Evolutionary conservation across 345 rosid species (phyloP).

Genomic region (Murraya koenigii): DNA sequence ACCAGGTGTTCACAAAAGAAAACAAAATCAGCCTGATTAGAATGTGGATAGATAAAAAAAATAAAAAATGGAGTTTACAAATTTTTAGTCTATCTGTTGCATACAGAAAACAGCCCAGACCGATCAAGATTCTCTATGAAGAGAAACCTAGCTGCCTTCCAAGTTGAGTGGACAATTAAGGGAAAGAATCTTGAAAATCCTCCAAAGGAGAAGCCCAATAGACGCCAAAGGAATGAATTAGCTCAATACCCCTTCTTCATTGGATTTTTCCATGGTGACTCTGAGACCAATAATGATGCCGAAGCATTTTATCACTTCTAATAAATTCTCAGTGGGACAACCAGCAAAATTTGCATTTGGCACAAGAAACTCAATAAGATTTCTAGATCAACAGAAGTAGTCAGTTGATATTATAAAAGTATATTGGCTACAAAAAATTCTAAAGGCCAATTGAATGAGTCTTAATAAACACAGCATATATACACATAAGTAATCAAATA

Average conservation of each 20-base stretch:
- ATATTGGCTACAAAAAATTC: not conserved
- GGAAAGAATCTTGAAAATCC: not conserved
- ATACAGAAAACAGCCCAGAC: not conserved
- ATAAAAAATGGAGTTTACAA: not conserved
- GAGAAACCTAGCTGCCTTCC: not conserved
- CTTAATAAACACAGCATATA: not conserved
- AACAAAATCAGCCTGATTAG: not conserved
- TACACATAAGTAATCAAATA: not conserved
- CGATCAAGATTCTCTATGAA: not conserved
- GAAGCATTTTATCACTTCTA: not conserved
- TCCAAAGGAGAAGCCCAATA: not conserved
- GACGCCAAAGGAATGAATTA: not conserved
- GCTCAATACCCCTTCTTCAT: not conserved
- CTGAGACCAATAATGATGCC: not conserved
- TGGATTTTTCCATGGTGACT: not conserved
- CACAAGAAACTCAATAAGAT: not conserved
- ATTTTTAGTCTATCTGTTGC: not conserved
- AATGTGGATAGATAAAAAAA: not conserved
- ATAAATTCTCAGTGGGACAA: not conserved
- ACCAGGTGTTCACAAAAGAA: not conserved
- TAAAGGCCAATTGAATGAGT: not conserved
- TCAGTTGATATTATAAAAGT: not conserved
- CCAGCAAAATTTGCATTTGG: not conserved
- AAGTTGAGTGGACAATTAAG: not conserved
- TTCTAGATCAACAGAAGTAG: not conserved